phyloP scores from a whole-genome alignment of 495 filamentous ascomycete species.

The Pseudomonodictys pantanalensis region DNA sequence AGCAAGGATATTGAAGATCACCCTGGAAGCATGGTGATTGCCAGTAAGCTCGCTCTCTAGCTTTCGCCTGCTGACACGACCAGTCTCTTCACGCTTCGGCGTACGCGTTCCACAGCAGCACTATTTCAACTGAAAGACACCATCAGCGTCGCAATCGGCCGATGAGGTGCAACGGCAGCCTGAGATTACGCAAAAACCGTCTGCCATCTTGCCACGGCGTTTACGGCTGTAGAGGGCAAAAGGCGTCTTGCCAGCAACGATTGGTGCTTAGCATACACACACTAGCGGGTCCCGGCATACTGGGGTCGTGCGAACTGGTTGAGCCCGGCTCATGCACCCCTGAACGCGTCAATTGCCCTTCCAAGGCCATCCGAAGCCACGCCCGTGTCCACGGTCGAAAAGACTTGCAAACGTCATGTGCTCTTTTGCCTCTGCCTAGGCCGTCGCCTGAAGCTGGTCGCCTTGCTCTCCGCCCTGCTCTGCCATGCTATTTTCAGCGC shows the following conservation, averaged over 20 bases:
- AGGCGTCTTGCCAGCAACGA: background rate
- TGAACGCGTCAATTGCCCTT: background rate
- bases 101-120: background rate
- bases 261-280: background rate
- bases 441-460: too few species aligned
- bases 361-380: constrained; percentile 16
- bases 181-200: constrained; percentile 1
- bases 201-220: constrained; percentile 19
- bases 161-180: background rate
- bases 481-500: constrained; percentile 20
- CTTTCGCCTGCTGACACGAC: constrained; percentile 14
- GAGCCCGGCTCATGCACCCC: constrained; percentile 10
- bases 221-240: background rate
- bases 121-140: background rate
- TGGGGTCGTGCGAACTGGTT: constrained; percentile 1
- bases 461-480: background rate
- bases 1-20: too few species aligned
- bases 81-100: background rate
- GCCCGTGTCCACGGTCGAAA: background rate
- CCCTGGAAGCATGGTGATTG: constrained; percentile 17
- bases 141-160: background rate
- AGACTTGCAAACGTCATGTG: constrained; percentile 21
- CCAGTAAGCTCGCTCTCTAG: constrained; percentile 2
- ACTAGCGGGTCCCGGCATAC: constrained; percentile 10
- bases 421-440: constrained; percentile 3